Conservation (phyloP, 805 yeast species). For the Ogataea paradorogensis region DNA sequence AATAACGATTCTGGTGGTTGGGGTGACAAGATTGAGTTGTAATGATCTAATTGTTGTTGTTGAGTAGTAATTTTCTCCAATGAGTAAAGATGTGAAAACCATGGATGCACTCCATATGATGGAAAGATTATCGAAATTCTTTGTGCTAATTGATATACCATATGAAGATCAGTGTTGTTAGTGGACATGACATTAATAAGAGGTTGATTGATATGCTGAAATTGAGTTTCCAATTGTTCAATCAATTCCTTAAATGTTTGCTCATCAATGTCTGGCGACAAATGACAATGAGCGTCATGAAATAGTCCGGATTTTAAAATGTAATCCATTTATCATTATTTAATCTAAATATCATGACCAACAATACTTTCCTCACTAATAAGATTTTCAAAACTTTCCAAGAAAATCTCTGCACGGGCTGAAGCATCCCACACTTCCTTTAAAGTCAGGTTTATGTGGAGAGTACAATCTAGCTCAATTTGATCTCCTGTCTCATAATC, state of each 20-base stretch:
- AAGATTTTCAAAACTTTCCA: constrained; percentile 23
- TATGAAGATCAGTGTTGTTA: constrained; percentile 36
- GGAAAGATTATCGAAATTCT: constrained; percentile 35
- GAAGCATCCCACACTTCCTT: constrained; percentile 45
- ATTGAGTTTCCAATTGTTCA: constrained; percentile 1
- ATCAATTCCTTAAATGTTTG: constrained; percentile 6
- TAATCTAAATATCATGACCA: constrained; percentile 6
- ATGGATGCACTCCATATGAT: constrained; percentile 83
- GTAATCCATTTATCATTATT: constrained; percentile 7
- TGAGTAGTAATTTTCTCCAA: constrained; percentile 18
- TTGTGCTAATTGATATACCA: constrained; percentile 24
- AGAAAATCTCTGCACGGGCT: constrained; percentile 40
- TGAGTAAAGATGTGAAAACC: constrained; percentile 74
- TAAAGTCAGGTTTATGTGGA: constrained; percentile 25
- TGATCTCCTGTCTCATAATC: neutral
- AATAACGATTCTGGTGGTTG: constrained; percentile 40
- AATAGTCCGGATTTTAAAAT: constrained; percentile 5
- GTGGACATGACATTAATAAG: constrained; percentile 47
- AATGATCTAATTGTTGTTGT: constrained; percentile 50
- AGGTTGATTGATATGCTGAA: constrained; percentile 2
- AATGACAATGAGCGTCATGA: constrained; percentile 42
- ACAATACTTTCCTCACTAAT: constrained; percentile 3
- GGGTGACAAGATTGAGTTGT: constrained; percentile 46
- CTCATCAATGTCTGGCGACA: constrained; percentile 26
- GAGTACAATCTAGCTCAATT: neutral